A percentile compares a stretch with the other conserved stretches of the same genome.
These are phyloP conservation scores for Pueraria montana DNA, from an alignment of 306 rosid genomes.

Conservation along the genomic window DNA sequence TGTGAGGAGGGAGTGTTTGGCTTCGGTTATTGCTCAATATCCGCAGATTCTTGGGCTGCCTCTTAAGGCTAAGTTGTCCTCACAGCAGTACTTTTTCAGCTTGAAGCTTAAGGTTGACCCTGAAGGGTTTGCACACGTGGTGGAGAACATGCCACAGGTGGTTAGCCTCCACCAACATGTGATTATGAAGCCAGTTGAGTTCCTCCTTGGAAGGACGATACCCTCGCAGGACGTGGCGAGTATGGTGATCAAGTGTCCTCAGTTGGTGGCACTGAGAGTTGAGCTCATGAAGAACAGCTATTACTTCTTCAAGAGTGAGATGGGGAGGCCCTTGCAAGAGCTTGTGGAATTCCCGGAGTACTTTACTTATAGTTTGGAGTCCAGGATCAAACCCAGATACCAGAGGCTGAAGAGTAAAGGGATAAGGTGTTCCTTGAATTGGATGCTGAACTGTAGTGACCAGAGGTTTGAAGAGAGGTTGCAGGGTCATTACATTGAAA, in stretches of 20 bases:
- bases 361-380: slow-evolving; percentile 93
- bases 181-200: slow-evolving; percentile 83
- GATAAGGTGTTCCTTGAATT: slow-evolving; percentile 76
- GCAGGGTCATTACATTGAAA: slow-evolving; percentile 83
- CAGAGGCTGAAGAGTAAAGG: slow-evolving; percentile 78
- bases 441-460: slow-evolving; percentile 95
- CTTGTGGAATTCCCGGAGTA: slow-evolving; percentile 90
- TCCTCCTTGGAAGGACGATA: slow-evolving; percentile 75
- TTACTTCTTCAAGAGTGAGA: slow-evolving; percentile 89
- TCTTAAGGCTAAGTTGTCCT: slow-evolving; percentile 86
- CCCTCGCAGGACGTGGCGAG: slow-evolving; percentile 68
- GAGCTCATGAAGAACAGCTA: slow-evolving; percentile 89
- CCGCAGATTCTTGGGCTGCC: slow-evolving; percentile 89
- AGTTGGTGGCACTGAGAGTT: slow-evolving; percentile 68
- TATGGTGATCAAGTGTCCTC: slow-evolving; percentile 88
- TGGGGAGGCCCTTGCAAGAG: slow-evolving; percentile 84
- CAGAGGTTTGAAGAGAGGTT: slow-evolving; percentile 95
- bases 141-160: slow-evolving; percentile 96
- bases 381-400: slow-evolving; percentile 91
- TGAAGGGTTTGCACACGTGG: slow-evolving; percentile 75
- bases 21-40: slow-evolving; percentile 80
- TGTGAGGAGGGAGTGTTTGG: slow-evolving; percentile 68
- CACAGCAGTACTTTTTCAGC: slow-evolving; percentile 85
- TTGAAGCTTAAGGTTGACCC: slow-evolving; percentile 94
- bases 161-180: slow-evolving; percentile 86